Evolutionary conservation across 371 early-diverging fungal genomes (phyloP).

Genomic region (Syncephalastrum sp.): DNA sequence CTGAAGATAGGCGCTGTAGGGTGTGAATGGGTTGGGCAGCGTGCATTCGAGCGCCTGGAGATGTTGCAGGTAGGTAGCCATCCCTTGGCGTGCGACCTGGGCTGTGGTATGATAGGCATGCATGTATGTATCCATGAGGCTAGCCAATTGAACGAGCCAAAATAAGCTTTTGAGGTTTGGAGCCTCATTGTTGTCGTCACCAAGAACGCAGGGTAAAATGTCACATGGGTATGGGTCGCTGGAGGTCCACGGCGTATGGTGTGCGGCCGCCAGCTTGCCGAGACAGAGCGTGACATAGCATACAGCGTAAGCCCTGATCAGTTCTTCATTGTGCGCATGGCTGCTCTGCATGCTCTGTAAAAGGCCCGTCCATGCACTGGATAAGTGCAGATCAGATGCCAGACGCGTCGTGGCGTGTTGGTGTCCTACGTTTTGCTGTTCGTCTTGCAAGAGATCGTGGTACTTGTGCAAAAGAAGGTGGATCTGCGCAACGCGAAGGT

Average conservation of each 20-base stretch:
- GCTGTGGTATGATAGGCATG: no score
- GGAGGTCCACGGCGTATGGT: not conserved
- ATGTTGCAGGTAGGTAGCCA: no score
- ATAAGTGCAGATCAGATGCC: not conserved
- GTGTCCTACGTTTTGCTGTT: not conserved
- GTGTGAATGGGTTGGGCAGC: no score
- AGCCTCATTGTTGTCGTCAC: no score
- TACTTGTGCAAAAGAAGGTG: not conserved
- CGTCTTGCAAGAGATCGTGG: not conserved
- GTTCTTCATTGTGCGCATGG: not conserved
- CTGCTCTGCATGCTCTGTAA: not conserved
- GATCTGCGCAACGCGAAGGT: not conserved
- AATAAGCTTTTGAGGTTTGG: no score
- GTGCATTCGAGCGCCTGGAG: no score
- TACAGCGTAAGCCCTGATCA: not conserved
- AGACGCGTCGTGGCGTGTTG: not conserved
- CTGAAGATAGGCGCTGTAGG: no score
- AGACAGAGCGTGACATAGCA: not conserved
- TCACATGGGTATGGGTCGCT: not conserved
- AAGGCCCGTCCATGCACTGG: not conserved
- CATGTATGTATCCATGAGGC: no score
- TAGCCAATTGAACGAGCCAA: no score
- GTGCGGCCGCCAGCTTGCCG: not conserved
- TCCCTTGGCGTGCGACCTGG: no score
- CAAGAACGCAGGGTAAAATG: not conserved